Base-by-base conservation (phyloP, 1,284 basidiomycete species). In the Mycena citricolor region DNA sequence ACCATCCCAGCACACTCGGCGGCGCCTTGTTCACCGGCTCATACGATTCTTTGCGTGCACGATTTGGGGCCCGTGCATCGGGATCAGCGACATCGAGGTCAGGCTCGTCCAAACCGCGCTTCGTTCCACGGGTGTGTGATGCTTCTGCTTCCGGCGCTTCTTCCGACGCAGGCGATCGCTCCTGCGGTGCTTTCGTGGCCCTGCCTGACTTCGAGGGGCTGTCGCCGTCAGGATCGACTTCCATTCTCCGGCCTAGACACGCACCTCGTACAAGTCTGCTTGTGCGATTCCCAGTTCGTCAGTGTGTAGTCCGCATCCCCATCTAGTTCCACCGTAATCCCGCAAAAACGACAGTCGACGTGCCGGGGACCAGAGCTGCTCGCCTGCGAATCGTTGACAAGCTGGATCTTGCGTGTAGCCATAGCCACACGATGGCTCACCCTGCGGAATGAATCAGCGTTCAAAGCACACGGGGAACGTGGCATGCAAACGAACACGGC, bases 331-430 rank as follows among this genome's bases (percentile, higher is more conserved):
- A 85, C 63, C 35, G 56, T 61, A 14, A 44, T 51, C 19, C 66
- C 63, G 58, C 83, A 86, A 4, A 63, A 54, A n/a, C 59, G 61
- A 59, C 82, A 85, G 20, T 70, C 65, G 16, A 83, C 73, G 43
- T 60, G 62, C 24, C 59, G 59, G 0, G 67, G 44, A 4, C 71
- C 66, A 56, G 74, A 78, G 1, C 59, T 54, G 58, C 71, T 74
- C 28, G 70, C 79, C 51, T 79, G 76, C 14, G 71, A 54, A 57
- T 86, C 83, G 49, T 83, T 84, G 23, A 82, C 68, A 45, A 85
- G 61, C 40, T 66, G 62, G 30, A 83, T 59, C 62, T 76, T 80
- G 44, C 82, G 68, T 52, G 81, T 76, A 12, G 79, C 73, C 8
- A 74, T 72, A 8, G 79, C 74, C 22, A 83, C 74, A 32, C 77